Base-by-base conservation (phyloP, 1,139 yeast species). In the Debaryomyces sp. region DNA sequence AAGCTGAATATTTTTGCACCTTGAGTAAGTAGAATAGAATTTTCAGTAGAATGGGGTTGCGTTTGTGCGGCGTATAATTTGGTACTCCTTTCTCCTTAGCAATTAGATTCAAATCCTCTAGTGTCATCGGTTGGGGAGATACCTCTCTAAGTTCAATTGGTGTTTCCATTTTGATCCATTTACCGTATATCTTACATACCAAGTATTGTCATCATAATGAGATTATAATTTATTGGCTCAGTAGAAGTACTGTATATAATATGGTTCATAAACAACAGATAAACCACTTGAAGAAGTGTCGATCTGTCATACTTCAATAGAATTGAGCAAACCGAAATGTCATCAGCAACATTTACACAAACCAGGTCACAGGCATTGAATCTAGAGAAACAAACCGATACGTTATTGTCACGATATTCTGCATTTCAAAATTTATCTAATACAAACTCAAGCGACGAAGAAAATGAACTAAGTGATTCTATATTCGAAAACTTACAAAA, bases 1-100 rank as follows among this genome's bases (percentile, higher is more conserved):
- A 77, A 0, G 89, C 83, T 22, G 89, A 80, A 63, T 82, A 85
- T 58, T 82, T 81, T 63, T 88, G 96, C 13, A 59, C 44, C 45
- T 59, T 60, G 29, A 30, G 30, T 17, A 57, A 40, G 36, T 44
- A 50, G n/a, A 10, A 26, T 9, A 49, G 36, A 8, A 46, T 12
- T 41, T 44, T 49, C 33, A 12, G 41, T 12, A 47, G 17, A 6
- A 34, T 42, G 36, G 30, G 40, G 29, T 8, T 17, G 8, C 43
- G 32, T 15, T 30, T 41, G 7, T 41, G 15, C n/a, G 35, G 43
- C 5, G 6, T 6, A 21, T 18, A 41, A 30, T 43, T 24, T 15
- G 36, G 35, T 5, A 36, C 22, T 21, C 38, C 46, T 29, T 43
- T 27, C 17, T 35, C 41, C 10, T 27, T 21, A 29, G 21, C 41